phyloP scores from a whole-genome alignment of 139 green algal species.

The Monoraphidium neglectum region DNA sequence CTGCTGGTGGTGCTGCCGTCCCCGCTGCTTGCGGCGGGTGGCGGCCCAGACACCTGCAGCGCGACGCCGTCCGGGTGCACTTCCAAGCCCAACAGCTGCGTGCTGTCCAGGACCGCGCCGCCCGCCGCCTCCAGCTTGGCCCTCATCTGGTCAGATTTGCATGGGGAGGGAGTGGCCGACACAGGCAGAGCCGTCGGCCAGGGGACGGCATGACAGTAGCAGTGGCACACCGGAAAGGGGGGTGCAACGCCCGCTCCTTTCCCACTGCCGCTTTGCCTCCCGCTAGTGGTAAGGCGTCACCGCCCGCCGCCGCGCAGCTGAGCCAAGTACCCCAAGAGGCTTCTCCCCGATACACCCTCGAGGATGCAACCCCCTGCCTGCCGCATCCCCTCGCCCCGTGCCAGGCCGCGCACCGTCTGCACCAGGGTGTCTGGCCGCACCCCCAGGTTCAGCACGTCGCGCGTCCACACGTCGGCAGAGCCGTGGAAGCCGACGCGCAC shows the following conservation, averaged over 20 bases:
- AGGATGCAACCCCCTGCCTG: background rate
- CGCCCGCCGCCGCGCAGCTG: no score
- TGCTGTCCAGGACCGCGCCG: conserved; percentile 73
- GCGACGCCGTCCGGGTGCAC: conserved; percentile 65
- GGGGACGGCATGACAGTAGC: background rate
- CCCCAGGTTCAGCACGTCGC: conserved; percentile 94
- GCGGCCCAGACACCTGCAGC: conserved; percentile 38
- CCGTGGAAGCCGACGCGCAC: conserved; percentile 60
- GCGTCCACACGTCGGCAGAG: conserved; percentile 69
- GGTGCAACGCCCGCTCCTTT: no score
- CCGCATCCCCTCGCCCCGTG: background rate
- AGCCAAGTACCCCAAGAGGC: no score
- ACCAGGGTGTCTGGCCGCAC: conserved; percentile 71
- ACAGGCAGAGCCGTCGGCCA: background rate
- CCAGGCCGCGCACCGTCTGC: conserved; percentile 13
- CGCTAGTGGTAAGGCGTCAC: no score
- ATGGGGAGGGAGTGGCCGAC: no score
- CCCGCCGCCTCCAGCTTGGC: conserved; percentile 69
- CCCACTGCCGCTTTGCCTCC: no score
- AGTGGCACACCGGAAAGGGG: no score
- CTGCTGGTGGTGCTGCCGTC: background rate
- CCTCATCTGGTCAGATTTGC: conserved; percentile 42
- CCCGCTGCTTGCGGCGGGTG: conserved; percentile 4
- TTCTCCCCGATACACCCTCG: no score
- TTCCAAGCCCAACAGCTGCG: conserved; percentile 32